Conservation (phyloP, 1,139 yeast species). For the Geotrichum aggregatum region DNA sequence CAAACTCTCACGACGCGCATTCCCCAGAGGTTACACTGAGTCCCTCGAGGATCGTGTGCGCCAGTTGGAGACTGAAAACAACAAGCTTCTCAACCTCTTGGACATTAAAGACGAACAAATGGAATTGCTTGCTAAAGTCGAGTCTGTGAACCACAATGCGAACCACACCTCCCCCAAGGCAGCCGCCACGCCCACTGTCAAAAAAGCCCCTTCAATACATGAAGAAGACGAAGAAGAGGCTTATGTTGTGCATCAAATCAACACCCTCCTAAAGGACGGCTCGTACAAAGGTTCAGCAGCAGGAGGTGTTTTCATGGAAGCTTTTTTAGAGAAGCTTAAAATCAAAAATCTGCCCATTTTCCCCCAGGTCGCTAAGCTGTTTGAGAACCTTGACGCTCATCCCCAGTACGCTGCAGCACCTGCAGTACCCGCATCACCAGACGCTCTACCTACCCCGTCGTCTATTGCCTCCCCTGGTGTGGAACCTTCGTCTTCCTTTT, state of each 20-base stretch:
- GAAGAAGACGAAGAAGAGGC: constrained; percentile 29
- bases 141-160: constrained; percentile 20
- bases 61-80: constrained; percentile 58
- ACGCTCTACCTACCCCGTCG: constrained; percentile 16
- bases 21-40: constrained; percentile 73
- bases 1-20: constrained; percentile 63
- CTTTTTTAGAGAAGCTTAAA: constrained; percentile 32
- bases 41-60: constrained; percentile 60
- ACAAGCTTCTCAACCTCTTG: constrained; percentile 47
- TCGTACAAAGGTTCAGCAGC: constrained; percentile 37
- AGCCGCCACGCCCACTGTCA: constrained; percentile 7
- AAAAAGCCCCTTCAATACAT: constrained; percentile 10
- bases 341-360: constrained; percentile 28
- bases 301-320: constrained; percentile 34
- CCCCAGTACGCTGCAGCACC: constrained; percentile 7
- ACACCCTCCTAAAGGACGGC: constrained; percentile 32
- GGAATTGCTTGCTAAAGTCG: constrained; percentile 38
- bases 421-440: constrained; percentile 21
- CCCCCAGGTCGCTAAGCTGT: constrained; percentile 25
- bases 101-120: constrained; percentile 62
- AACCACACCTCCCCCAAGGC: constrained; percentile 5
- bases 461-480: constrained; percentile 12
- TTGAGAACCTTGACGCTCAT: constrained; percentile 23
- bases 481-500: constrained; percentile 2
- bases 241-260: constrained; percentile 32